Base-by-base conservation (phyloP, 768 basidiomycete species). In the Sistotremastrum suecicum region DNA sequence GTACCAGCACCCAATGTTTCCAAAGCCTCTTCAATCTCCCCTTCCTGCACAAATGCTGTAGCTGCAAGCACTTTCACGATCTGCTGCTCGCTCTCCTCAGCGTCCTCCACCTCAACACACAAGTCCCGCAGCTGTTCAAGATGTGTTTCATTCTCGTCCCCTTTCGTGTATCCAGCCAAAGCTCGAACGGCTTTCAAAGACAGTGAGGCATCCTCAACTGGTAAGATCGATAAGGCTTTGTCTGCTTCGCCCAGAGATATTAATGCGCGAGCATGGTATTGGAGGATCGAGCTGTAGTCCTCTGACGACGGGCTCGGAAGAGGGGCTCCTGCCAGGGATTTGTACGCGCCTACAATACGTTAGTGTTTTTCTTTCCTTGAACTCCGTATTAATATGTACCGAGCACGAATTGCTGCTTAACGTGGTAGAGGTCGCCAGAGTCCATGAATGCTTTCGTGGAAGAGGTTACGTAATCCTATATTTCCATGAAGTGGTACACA, bases 11-110 rank as follows among this genome's bases (percentile, higher is more conserved):
- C 79, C 33, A 97, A 69, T 0, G 86, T 91, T 62, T 94, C 91
- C 29, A 95, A 65, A 2, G 90, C 91, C 63, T 97, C 91, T 61
- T 95, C 91, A 7, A 84, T 63, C 63, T 95, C 91, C 2, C 80
- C 83, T 10, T 85, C 85, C 34, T 75, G 66, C 10, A 80, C 73
- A 60, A 94, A 94, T 1, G 88, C 86, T 8, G 82, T 88, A n/a
- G 80, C 89, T 32, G 87, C 86, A 12, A 88, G 63, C 31, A 87
- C 84, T 44, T 78, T 70, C 5, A 92, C 87, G 39, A 78, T 59
- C 12, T 76, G 74, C 58, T 78, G 86, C 51, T 86, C 87, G 48
- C 67, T 70, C 20, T 78, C 73, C n/a, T 65, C 71, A 1, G 71
- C 71, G 42, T 81, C 81, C 54, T 94, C 90, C 37, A 83, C 77